A percentile compares a stretch with the other conserved stretches of the same genome.
Evolutionary conservation across 2,329 filamentous ascomycete genomes (phyloP).

Genomic region (Ilyonectria mors-panacis): DNA sequence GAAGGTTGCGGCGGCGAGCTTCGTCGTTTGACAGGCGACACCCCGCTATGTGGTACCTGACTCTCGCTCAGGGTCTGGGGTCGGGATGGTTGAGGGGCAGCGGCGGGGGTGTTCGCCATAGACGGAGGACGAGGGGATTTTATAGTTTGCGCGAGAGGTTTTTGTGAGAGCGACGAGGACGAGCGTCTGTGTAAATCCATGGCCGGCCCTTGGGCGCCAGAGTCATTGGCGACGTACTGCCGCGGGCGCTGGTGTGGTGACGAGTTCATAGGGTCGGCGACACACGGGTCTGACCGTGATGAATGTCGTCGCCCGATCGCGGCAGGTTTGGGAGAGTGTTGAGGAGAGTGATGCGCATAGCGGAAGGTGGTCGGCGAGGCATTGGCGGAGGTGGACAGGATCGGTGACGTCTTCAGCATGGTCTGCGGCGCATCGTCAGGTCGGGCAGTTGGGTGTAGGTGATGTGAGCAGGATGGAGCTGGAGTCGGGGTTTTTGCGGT

Average conservation of each 20-base stretch:
- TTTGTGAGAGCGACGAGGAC: constrained; percentile 41
- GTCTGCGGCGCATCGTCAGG: constrained; percentile 64
- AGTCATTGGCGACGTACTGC: constrained; percentile 45
- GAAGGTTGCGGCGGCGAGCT: constrained; percentile 46
- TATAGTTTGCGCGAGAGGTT: constrained; percentile 35
- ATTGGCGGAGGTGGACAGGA: constrained; percentile 66
- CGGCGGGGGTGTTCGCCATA: constrained; percentile 29
- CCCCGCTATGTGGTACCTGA: constrained; percentile 39
- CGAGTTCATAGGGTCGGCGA: constrained; percentile 46
- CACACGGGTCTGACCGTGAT: constrained; percentile 41
- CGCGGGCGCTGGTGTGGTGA: constrained; percentile 44
- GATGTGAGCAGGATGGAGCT: constrained; percentile 26
- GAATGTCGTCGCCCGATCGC: constrained; percentile 47
- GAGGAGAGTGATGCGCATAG: constrained; percentile 51
- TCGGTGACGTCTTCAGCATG: constrained; percentile 73
- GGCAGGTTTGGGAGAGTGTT: constrained; percentile 45
- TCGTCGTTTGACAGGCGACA: constrained; percentile 55
- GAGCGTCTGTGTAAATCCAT: constrained; percentile 37
- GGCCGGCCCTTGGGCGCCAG: constrained; percentile 39
- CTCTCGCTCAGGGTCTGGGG: constrained; percentile 32
- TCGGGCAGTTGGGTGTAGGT: constrained; percentile 33
- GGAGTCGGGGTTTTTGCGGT: constrained; percentile 34
- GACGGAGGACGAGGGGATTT: constrained; percentile 41
- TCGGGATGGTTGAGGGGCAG: constrained; percentile 36
- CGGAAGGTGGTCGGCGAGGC: constrained; percentile 65